These are phyloP conservation scores for Knoxdaviesia capensis DNA, from an alignment of 2,329 filamentous ascomycete species.

Conservation along the genomic window DNA sequence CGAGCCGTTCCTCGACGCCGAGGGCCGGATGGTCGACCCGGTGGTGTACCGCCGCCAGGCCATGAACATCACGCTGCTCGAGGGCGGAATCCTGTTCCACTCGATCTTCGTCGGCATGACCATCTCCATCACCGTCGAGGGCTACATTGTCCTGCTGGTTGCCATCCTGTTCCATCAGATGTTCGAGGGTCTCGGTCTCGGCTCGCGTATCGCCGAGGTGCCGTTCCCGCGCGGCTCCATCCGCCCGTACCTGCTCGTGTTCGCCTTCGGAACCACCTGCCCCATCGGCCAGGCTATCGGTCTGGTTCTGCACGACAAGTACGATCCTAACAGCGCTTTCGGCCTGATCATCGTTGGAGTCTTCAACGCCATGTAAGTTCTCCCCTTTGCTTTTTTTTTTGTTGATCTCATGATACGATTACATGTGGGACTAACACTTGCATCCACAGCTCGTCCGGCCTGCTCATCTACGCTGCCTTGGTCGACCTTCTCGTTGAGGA, in stretches of 20 bases:
- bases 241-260: constrained; percentile 35
- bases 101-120: constrained; percentile 74
- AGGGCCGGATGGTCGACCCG: constrained; percentile 22
- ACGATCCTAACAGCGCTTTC: constrained; percentile 43
- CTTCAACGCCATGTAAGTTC: constrained; percentile 52
- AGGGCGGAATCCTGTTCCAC: constrained; percentile 53
- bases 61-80: constrained; percentile 57
- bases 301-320: constrained; percentile 46
- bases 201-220: constrained; percentile 40
- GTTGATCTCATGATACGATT: too few relatives aligned
- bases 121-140: constrained; percentile 55
- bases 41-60: constrained; percentile 38
- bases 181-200: constrained; percentile 38
- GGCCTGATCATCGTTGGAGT: constrained; percentile 52
- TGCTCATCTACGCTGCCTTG: constrained; percentile 50
- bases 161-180: constrained; percentile 58
- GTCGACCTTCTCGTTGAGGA: constrained; percentile 56
- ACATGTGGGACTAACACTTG: constrained; percentile 3
- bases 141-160: constrained; percentile 59
- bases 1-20: constrained; percentile 16
- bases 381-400: too few relatives aligned
- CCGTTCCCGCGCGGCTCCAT: constrained; percentile 17
- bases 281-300: constrained; percentile 58
- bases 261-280: constrained; percentile 34
- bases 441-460: constrained; percentile 39